A percentile compares a stretch with the other conserved stretches of the same genome.
Conservation (phyloP, 495 filamentous ascomycete genomes). For the Aspergillus ostianus region DNA sequence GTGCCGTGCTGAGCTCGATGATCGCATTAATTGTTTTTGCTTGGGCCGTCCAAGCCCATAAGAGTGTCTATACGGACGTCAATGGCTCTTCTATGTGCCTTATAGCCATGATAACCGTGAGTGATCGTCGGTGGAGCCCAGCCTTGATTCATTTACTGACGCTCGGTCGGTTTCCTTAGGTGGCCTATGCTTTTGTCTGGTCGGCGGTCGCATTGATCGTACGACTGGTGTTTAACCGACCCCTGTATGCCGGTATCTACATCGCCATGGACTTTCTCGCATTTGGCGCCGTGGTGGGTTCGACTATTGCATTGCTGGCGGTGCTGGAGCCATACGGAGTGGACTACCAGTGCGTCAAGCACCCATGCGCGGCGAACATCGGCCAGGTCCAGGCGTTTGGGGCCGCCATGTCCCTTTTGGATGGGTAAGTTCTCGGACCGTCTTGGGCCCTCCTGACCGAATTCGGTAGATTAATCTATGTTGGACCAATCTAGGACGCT, state of each 20-base stretch:
- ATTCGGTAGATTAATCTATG: background rate
- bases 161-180: background rate
- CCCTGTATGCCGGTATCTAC: constrained; percentile 3
- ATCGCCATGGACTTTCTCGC: constrained; percentile 4
- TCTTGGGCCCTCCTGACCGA: background rate
- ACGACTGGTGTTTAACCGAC: background rate
- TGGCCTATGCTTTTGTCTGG: constrained; percentile 2
- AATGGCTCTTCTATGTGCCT: constrained; percentile 1
- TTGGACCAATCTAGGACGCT: background rate
- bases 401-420: background rate
- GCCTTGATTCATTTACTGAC: background rate
- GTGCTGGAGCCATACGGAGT: background rate
- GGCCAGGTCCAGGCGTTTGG: constrained; percentile 2
- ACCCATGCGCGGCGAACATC: background rate
- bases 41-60: background rate
- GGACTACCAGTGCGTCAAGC: background rate
- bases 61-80: background rate
- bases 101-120: background rate
- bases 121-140: background rate
- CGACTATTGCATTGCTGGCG: background rate
- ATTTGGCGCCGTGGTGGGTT: constrained; percentile 2
- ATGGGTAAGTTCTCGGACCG: background rate
- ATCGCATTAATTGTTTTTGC: constrained; percentile 1
- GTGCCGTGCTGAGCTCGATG: background rate
- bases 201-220: background rate